Base-by-base conservation (phyloP, 768 basidiomycete genomes). In the Boletellus ananas region DNA sequence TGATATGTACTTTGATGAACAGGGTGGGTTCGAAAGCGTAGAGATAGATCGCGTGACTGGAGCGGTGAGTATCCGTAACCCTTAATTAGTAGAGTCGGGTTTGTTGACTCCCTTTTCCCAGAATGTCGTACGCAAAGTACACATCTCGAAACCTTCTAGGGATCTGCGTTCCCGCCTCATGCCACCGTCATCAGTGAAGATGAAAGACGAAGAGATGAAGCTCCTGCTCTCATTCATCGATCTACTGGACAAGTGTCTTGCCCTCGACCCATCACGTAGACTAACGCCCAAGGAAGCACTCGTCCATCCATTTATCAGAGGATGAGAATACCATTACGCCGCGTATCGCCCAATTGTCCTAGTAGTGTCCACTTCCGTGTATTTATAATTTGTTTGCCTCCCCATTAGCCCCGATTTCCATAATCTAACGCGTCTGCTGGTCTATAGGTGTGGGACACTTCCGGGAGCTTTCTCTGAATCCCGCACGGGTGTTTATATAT, bases 261-360 rank as follows among this genome's bases (percentile, higher is more conserved):
- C 81, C 18, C 76, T 99, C 14, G 95, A 98, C 64, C 89, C 94
- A 2, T 76, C 81, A 36, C 83, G 91, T 65, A 73, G 95, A 60
- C 81, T 96, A 29, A 84, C 83, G n/a, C 94, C 94, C 2, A 83
- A 86, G 61, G 95, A 97, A 62, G 94, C 91, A 4, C 75, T 97
- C 35, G 69, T 78, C 9, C 94, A 97, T 69, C 83, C 90, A 0
- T 97, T 95, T 69, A 82, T 97, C 49, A 76, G 87, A 45, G 79
- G 81, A 47, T 77, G 57, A 63, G 16, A 47, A 54, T 55, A 56
- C 50, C 53, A 45, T n/a, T 49, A 50, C 34, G 14, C 41, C 27
- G 18, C 50, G 4, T 52, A 37, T 55, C 42, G 25, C 41, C 38
- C 58, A 61, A 58, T 62, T 51, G 18, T 47, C 17, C 20, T 33